A percentile compares a stretch with the other conserved stretches of the same genome.
phyloP scores from a whole-genome alignment of 805 yeast genomes.

The Kuraishia cidri region DNA sequence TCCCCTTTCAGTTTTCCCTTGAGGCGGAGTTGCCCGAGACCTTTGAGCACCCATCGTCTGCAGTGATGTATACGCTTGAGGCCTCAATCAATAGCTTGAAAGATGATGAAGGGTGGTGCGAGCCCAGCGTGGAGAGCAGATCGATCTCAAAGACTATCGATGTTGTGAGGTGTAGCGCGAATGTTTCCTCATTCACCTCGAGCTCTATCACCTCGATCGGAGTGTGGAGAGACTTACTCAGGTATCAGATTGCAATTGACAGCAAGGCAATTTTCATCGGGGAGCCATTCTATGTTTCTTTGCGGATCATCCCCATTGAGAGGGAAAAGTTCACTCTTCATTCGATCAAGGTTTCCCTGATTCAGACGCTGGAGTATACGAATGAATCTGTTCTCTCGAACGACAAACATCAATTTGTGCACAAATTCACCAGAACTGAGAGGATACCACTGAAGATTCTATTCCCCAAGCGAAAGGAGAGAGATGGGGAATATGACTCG shows the following conservation, averaged over 20 bases:
- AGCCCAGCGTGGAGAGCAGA: too few species aligned
- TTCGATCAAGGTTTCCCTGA: conserved; percentile 11
- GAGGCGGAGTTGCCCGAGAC: conserved; percentile 14
- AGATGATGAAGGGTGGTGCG: too few species aligned
- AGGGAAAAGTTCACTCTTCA: conserved; percentile 9
- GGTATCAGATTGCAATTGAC: conserved; percentile 12
- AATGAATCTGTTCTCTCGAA: too few species aligned
- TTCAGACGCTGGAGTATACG: conserved; percentile 13
- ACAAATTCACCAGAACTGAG: too few species aligned
- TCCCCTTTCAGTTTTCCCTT: conserved; percentile 17
- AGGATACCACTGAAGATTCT: too few species aligned
- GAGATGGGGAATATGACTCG: too few species aligned
- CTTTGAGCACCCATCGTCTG: conserved; percentile 10
- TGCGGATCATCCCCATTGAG: conserved; percentile 16
- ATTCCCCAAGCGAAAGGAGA: too few species aligned
- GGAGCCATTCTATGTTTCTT: conserved; percentile 6
- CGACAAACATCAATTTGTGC: too few species aligned
- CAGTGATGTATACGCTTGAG: conserved; percentile 10
- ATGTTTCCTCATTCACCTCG: not conserved
- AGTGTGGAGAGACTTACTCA: conserved; percentile 19
- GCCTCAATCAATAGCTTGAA: conserved; percentile 3
- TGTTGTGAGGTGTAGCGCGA: conserved; percentile 9
- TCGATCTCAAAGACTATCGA: too few species aligned
- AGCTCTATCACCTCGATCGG: conserved; percentile 16
- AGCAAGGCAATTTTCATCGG: conserved; percentile 11